Evolutionary conservation across 768 basidiomycete species (phyloP).

Genomic region (Gautieria morchelliformis): DNA sequence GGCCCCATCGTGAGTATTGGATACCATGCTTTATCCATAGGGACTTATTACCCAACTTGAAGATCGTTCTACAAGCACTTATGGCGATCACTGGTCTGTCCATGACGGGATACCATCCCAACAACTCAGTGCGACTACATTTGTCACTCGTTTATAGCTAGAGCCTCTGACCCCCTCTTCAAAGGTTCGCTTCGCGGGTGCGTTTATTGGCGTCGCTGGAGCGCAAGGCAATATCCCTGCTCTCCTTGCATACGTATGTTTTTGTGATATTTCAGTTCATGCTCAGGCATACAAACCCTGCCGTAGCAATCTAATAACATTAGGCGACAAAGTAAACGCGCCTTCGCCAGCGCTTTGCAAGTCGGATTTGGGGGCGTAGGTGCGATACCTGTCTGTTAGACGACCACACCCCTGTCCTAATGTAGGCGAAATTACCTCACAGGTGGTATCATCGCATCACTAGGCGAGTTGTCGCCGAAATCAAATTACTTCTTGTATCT

Average conservation of each 20-base stretch:
- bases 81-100: slow-evolving; percentile 5
- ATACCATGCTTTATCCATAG: not conserved
- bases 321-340: slow-evolving; percentile 7
- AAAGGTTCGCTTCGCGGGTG: slow-evolving; percentile 6
- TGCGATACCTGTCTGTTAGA: not conserved
- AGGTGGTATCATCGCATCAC: slow-evolving; percentile 6
- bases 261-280: not conserved
- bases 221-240: slow-evolving; percentile 7
- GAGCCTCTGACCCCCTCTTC: not conserved
- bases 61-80: slow-evolving; percentile 2
- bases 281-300: not conserved
- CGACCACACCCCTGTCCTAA: not conserved
- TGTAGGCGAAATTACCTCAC: not conserved
- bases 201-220: slow-evolving; percentile 5
- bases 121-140: not conserved
- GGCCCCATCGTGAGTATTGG: slow-evolving; percentile 3
- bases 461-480: not conserved
- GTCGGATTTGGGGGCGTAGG: slow-evolving; percentile 6
- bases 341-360: slow-evolving; percentile 5
- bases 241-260: slow-evolving; percentile 5
- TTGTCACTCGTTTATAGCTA: not conserved
- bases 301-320: slow-evolving; percentile 7
- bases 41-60: not conserved
- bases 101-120: slow-evolving; percentile 4
- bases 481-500: not conserved